These are phyloP conservation scores for California macrophylla DNA, from an alignment of 441 rosid genomes.

Conservation along the genomic window DNA sequence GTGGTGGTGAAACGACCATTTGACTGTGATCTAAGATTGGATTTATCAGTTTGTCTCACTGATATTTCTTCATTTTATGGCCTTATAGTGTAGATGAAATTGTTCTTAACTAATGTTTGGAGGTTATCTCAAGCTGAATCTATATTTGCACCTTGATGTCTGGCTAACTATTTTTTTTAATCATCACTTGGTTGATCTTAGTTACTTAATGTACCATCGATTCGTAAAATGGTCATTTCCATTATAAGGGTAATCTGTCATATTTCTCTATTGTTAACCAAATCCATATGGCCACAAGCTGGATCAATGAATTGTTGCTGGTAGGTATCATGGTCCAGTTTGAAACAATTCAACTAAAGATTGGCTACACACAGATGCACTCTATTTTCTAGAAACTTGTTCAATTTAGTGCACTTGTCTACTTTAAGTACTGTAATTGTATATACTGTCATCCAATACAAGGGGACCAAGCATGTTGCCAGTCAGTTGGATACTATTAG, in stretches of 20 bases:
- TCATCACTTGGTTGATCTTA: neutral
- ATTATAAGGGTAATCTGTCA: neutral
- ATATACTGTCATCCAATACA: neutral
- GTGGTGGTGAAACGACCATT: conserved; percentile 4
- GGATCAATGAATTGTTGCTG: conserved; percentile 10
- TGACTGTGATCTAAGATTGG: neutral
- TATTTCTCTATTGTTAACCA: neutral
- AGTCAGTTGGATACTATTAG: neutral
- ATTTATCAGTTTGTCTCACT: neutral
- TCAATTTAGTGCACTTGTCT: neutral
- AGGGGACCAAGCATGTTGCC: neutral
- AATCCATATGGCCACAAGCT: neutral
- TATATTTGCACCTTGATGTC: neutral
- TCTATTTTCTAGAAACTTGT: conserved; percentile 6
- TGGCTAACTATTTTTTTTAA: neutral
- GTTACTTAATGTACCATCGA: neutral
- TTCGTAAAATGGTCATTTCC: neutral
- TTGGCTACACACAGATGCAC: neutral
- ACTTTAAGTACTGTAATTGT: neutral
- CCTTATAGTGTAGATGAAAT: neutral
- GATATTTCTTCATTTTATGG: neutral
- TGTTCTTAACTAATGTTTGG: neutral
- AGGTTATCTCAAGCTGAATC: neutral
- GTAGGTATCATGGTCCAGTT: neutral
- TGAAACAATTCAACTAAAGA: neutral